Evolutionary conservation across 2,329 filamentous ascomycete species (phyloP), one percentile per base, ranked within the genome.

Genomic region (Huntiella omanensis): DNA sequence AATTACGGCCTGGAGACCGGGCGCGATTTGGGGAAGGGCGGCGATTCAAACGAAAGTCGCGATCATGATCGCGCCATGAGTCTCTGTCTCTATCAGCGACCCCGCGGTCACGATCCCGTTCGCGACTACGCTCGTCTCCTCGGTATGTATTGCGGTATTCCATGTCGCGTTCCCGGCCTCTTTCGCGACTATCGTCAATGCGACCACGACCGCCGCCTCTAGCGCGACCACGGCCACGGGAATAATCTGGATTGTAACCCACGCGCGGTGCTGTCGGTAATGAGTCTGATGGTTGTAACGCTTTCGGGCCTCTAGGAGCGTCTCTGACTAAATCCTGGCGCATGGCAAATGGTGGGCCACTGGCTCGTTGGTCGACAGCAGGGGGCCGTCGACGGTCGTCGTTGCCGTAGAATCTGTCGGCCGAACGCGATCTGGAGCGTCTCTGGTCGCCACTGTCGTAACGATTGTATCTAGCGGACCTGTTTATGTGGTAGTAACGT

Each of bases 301-400:
- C 83, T 60, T 87, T 85, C 8, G 86, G 85, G 0, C 83, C 86
- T 47, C 85, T 73, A 3, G 86, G 86, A 2, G 83, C 79, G 52
- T 92, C 67, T 28, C 65, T 59, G 58, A 70, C 52, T 53, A 69
- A 57, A 54, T 76, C 72, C 46, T 69, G 67, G 53, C 77, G 68
- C 53, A 69, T 71, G 53, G 70, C 71, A 50, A 83, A 83, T n/a
- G 67, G 47, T 68, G 66, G 55, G 13, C 73, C 77, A 32, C 66
- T 66, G 41, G 64, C 65, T 55, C 78, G 47, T 22, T 40, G 36
- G 19, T 51, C 51, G 16, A 33, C 42, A 45, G 68, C 66, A 2
- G 69, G 73, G n/a, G 77, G 77, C 43, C 79, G 74, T 47, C 83
- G 74, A 51, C 80, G 72, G 57, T 87, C 82, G 52, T 69, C 68